phyloP scores from a whole-genome alignment of 2,329 filamentous ascomycete genomes.

The Aureobasidium lini region DNA sequence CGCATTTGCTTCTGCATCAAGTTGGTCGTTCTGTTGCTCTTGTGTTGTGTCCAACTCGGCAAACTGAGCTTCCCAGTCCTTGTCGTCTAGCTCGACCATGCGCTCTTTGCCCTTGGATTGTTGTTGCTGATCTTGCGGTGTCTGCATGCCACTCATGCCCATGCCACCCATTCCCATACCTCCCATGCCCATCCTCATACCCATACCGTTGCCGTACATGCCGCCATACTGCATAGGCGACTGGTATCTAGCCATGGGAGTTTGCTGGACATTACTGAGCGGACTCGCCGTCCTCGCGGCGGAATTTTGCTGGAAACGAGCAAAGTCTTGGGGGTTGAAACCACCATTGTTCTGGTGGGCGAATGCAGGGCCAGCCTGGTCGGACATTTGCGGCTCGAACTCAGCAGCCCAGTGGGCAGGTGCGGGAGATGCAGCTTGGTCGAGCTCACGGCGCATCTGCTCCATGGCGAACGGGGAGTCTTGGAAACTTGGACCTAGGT shows the following conservation, averaged over 20 bases:
- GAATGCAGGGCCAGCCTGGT: slow-evolving; percentile 54
- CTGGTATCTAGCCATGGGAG: slow-evolving; percentile 46
- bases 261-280: slow-evolving; percentile 11
- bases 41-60: slow-evolving; percentile 67
- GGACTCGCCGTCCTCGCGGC: slow-evolving; percentile 14
- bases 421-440: slow-evolving; percentile 48
- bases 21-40: slow-evolving; percentile 41
- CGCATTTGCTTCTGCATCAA: slow-evolving; percentile 58
- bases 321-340: slow-evolving; percentile 80
- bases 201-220: slow-evolving; percentile 46
- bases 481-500: slow-evolving; percentile 44
- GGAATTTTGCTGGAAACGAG: slow-evolving; percentile 58
- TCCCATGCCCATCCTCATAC: slow-evolving; percentile 48
- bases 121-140: slow-evolving; percentile 35
- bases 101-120: slow-evolving; percentile 72
- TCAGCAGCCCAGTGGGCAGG: slow-evolving; percentile 55
- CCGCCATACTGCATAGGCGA: slow-evolving; percentile 47
- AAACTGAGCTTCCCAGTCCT: slow-evolving; percentile 95
- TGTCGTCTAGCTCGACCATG: slow-evolving; percentile 85
- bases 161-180: slow-evolving; percentile 38
- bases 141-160: slow-evolving; percentile 35
- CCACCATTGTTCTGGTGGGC: slow-evolving; percentile 42
- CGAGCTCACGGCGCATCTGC: slow-evolving; percentile 56
- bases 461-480: slow-evolving; percentile 59
- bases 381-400: slow-evolving; percentile 47